Base-by-base conservation (phyloP, 2,329 filamentous ascomycete genomes). In the Xylariaceae sp. region DNA sequence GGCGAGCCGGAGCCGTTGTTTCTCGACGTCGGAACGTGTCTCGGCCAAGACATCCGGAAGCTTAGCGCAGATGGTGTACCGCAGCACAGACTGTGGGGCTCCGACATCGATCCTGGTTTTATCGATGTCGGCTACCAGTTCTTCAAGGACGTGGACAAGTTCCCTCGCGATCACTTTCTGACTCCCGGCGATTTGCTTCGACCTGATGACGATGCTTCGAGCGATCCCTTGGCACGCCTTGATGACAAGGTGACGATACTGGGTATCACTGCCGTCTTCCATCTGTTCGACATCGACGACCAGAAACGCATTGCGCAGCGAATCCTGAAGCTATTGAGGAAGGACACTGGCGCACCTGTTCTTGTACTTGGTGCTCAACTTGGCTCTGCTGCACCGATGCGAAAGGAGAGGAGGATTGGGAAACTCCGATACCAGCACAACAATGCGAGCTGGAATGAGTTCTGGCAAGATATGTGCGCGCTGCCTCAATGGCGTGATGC, bases 21-120 rank as follows among this genome's bases (percentile, higher is more conserved):
- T 45, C 64, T 75, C 11, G 72, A 75, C 51, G 52, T 74, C 3
- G 71, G 71, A 14, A 68, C 65, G 51, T 73, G 72, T 54, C 62
- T 74, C 17, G 71, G 70, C 18, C 71, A 75, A 49, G 71, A 73
- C 51, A 17, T 73, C 27, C 71, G 71, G 31, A 71, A 71, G 55
- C 64, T 76, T 2, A 62, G 66, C 32, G 58, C 54, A 32, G 69
- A 72, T 46, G 70, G 69, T 15, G 66, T 58, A 1, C 59, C 58
- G 1, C 48, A 62, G 0, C 47, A 53, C 4, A 56, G 63, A 11
- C 52, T 71, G 4, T 66, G 63, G 50, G 67, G 64, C 10, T 62
- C 65, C 19, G 69, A 71, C 47, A 61, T 73, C 17, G 59, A 65
- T 32, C 57, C 60, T 2, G 62, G 59, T 2, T 69, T 74, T 55